phyloP scores from a whole-genome alignment of 2,329 filamentous ascomycete species.

The Ilyonectria sp. region DNA sequence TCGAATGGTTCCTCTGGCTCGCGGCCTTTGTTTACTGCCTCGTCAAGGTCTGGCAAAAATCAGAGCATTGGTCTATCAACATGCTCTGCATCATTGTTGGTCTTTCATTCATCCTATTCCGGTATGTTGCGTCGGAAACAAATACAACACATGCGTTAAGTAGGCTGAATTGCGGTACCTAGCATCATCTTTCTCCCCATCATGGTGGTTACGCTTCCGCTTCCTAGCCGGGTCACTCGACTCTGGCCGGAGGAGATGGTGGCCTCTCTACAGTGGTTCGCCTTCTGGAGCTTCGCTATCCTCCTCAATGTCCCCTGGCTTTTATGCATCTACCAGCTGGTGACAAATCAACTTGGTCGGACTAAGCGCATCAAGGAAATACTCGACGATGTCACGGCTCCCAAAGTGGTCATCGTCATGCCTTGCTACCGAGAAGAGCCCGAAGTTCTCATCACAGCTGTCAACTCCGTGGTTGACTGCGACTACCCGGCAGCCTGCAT shows the following conservation, averaged over 20 bases:
- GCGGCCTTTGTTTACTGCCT: slow-evolving; percentile 95
- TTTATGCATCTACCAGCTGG: slow-evolving; percentile 91
- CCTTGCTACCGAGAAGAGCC: slow-evolving; percentile 95
- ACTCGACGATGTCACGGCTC: slow-evolving; percentile 87
- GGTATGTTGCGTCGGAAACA: slow-evolving; percentile 66
- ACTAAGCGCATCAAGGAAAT: slow-evolving; percentile 86
- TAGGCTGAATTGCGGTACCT: slow-evolving; percentile 11
- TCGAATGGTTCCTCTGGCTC: slow-evolving; percentile 97
- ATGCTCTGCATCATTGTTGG: slow-evolving; percentile 84
- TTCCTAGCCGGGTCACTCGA: slow-evolving; percentile 79
- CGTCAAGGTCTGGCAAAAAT: slow-evolving; percentile 89
- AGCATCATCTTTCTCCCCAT: slow-evolving; percentile 91
- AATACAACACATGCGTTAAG: neutral
- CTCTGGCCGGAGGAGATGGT: slow-evolving; percentile 82
- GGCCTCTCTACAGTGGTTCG: slow-evolving; percentile 88
- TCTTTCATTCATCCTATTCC: slow-evolving; percentile 79
- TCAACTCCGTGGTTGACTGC: slow-evolving; percentile 93
- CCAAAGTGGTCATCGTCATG: slow-evolving; percentile 97
- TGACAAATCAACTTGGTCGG: slow-evolving; percentile 88
- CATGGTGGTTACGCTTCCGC: slow-evolving; percentile 92
- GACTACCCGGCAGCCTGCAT: slow-evolving; percentile 94
- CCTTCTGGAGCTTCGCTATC: slow-evolving; percentile 92
- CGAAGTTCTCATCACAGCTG: slow-evolving; percentile 84
- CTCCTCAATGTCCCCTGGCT: slow-evolving; percentile 92
- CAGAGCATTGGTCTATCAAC: slow-evolving; percentile 88